Conservation (phyloP, 441 rosid species). For the Melastoma candidum region DNA sequence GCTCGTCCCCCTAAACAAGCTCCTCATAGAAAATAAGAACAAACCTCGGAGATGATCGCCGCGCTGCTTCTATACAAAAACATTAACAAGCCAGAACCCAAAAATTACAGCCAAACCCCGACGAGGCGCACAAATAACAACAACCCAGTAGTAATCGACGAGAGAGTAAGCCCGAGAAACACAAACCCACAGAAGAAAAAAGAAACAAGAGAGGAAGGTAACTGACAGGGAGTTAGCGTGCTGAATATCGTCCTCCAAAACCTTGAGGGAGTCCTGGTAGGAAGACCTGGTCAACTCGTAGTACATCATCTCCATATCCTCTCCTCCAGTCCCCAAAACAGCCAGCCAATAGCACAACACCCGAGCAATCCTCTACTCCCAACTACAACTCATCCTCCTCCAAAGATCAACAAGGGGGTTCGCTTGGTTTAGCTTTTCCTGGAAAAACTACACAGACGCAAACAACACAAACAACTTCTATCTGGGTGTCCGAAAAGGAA, state of each 20-base stretch:
- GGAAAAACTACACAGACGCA: too few species aligned
- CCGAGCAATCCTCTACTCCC: too few species aligned
- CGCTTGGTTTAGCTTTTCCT: too few species aligned
- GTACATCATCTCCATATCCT: conserved; percentile 49
- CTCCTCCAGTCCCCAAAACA: background rate
- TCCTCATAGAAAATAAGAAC: too few species aligned
- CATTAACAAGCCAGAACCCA: too few species aligned
- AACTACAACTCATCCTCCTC: too few species aligned
- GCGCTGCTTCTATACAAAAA: background rate
- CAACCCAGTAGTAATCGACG: background rate
- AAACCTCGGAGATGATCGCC: conserved; percentile 4
- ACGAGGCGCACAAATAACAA: conserved; percentile 3
- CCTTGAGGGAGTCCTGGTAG: conserved; percentile 69
- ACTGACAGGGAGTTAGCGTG: conserved; percentile 91
- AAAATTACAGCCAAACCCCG: conserved; percentile 2
- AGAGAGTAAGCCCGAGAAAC: conserved; percentile 4
- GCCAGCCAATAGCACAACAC: too few species aligned
- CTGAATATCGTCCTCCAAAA: conserved; percentile 77
- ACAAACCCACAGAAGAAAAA: conserved; percentile 8
- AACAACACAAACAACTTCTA: too few species aligned
- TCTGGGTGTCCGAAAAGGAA: too few species aligned
- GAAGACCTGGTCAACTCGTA: conserved; percentile 65
- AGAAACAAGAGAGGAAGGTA: background rate
- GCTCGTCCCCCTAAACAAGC: too few species aligned
- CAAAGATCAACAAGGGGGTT: too few species aligned